phyloP scores from a whole-genome alignment of 441 rosid genomes.

The Erodium texanum region DNA sequence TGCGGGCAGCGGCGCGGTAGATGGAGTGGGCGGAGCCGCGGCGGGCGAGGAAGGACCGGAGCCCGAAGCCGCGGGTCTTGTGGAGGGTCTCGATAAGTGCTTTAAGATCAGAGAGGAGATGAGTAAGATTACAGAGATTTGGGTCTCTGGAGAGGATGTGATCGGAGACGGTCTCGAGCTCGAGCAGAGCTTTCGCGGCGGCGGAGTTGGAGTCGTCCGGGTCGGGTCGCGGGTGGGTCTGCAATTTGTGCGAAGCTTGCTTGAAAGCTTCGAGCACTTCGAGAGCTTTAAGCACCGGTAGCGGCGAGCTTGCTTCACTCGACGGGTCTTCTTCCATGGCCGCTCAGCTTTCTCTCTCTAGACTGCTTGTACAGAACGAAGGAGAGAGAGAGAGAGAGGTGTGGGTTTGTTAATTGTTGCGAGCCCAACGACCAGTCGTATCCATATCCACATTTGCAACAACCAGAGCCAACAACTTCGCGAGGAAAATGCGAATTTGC shows the following conservation, averaged over 20 bases:
- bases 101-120: conserved; percentile 33
- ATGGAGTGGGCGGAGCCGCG: conserved; percentile 40
- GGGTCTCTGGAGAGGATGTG: conserved; percentile 34
- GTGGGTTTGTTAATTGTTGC: too few relatives aligned
- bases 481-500: too few relatives aligned
- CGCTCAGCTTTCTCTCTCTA: neutral
- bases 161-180: conserved; percentile 31
- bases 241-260: conserved; percentile 51
- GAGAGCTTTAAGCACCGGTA: conserved; percentile 30
- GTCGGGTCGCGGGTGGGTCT: conserved; percentile 25
- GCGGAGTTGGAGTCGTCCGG: conserved; percentile 29
- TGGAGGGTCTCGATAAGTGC: conserved; percentile 30
- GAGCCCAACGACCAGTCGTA: too few relatives aligned
- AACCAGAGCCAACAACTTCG: too few relatives aligned
- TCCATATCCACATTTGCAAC: too few relatives aligned
- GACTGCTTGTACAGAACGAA: too few relatives aligned
- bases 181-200: conserved; percentile 47
- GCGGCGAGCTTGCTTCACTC: conserved; percentile 8
- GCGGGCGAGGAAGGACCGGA: conserved; percentile 36
- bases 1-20: conserved; percentile 44
- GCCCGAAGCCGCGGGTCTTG: conserved; percentile 26
- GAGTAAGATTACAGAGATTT: conserved; percentile 20
- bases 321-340: conserved; percentile 31
- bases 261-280: conserved; percentile 38
- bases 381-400: too few relatives aligned